Evolutionary conservation across 495 filamentous ascomycete species (phyloP), one percentile per base, ranked within the genome.

Genomic region (Rhypophila decipiens): DNA sequence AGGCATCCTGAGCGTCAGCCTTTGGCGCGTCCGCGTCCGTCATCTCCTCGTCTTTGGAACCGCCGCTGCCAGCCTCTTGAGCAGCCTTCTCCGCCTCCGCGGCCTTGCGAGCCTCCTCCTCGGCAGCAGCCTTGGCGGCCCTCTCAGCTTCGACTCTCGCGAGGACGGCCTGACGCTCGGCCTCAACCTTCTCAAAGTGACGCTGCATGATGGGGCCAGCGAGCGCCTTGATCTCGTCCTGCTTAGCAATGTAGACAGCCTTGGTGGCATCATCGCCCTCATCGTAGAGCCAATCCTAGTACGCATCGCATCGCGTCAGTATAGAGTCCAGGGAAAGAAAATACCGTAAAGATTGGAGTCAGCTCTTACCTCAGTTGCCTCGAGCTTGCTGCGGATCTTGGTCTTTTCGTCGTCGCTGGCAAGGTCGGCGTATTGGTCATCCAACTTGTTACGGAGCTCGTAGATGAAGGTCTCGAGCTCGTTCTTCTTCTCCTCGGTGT

Each of bases 401-500:
- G 77, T 70, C 76, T 96, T 96, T 80, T 97, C 93, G 8, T 95
- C 88, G 0, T 97, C 93, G 58, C 73, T 87, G 52, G 88, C 84
- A 55, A 95, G 88, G 39, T 90, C 83, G 46, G 89, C 73, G 68
- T 93, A 96, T 54, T 86, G 78, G 52, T 90, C 88, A 57, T 95
- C 87, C 40, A 96, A 77, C 79, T 96, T 96, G 72, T 88, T 88
- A 52, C 90, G 83, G 59, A 94, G 76, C 57, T 96, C 88, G 69
- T 99, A 99, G 74, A 97, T 96, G 68, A 83, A 91, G 31, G 86
- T 83, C 76, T 99, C 93, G 34, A 99, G 85, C 67, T 96, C 93
- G 74, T 99, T 99, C 88, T 97, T 97, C 79, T 93, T 94, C 74
- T 97, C 88, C 63, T 97, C 93, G 19, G 93, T 99, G 66, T 97